These are phyloP conservation scores for Asclepias syriaca DNA, from an alignment of 257 asterid genomes.

Conservation along the genomic window DNA sequence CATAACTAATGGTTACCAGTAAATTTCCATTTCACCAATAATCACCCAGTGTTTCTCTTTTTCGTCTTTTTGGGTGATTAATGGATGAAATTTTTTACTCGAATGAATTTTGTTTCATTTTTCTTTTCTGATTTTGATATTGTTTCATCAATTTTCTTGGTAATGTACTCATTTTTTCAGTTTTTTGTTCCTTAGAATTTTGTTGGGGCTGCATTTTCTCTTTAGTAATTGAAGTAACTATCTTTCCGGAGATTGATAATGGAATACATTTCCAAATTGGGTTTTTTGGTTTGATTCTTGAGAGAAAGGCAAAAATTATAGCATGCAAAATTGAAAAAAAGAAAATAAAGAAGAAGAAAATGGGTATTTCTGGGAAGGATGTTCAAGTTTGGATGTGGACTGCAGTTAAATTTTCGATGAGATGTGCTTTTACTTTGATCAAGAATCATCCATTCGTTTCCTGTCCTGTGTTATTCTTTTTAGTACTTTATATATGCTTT, in stretches of 20 bases:
- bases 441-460: slow-evolving; percentile 42
- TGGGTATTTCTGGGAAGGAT: slow-evolving; percentile 49
- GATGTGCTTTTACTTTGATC: slow-evolving; percentile 21
- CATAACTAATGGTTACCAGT: slow-evolving; percentile 7
- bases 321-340: neutral
- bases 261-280: neutral
- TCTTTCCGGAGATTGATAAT: neutral
- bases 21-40: neutral
- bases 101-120: neutral
- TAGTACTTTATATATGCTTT: slow-evolving; percentile 36
- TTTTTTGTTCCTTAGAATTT: neutral
- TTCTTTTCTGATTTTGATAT: neutral
- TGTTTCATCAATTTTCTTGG: neutral
- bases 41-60: too few species aligned
- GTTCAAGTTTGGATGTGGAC: slow-evolving; percentile 34
- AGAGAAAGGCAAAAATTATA: neutral
- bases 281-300: neutral
- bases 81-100: neutral
- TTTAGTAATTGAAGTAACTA: neutral
- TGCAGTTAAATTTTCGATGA: slow-evolving; percentile 27
- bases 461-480: slow-evolving; percentile 25
- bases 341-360: slow-evolving; percentile 12
- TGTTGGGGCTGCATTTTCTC: neutral
- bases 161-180: neutral
- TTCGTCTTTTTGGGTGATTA: neutral